A percentile compares a stretch with the other conserved stretches of the same genome.
phyloP scores from a whole-genome alignment of 345 rosid species.

The Hypericum androsaemum region DNA sequence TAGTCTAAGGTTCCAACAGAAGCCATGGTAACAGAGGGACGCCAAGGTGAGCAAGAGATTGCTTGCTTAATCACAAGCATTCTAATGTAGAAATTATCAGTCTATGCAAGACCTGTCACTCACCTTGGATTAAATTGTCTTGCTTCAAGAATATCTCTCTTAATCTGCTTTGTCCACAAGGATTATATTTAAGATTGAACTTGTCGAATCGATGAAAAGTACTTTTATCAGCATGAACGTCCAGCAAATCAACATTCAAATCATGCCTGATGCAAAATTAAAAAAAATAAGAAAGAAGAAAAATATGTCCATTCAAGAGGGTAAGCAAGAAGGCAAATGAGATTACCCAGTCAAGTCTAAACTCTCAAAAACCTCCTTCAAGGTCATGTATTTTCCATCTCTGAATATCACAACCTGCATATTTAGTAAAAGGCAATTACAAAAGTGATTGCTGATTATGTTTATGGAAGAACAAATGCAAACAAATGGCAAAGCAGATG shows the following conservation, averaged over 20 bases:
- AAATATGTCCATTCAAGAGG: neutral
- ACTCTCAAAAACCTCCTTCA: slow-evolving; percentile 96
- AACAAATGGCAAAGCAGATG: neutral
- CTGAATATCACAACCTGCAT: slow-evolving; percentile 94
- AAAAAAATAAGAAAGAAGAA: neutral
- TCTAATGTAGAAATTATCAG: neutral
- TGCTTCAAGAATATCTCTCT: slow-evolving; percentile 99
- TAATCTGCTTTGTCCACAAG: slow-evolving; percentile 99
- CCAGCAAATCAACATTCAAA: slow-evolving; percentile 91
- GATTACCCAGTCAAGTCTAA: slow-evolving; percentile 84
- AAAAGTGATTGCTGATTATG: neutral
- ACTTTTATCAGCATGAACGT: slow-evolving; percentile 99
- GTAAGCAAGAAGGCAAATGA: neutral
- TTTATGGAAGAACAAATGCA: neutral
- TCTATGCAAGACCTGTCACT: slow-evolving; percentile 3
- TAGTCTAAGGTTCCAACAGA: too few species aligned
- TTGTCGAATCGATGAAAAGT: slow-evolving; percentile 99
- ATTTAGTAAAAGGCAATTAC: slow-evolving; percentile 1
- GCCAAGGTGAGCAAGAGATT: too few species aligned
- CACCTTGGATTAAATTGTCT: slow-evolving; percentile 98
- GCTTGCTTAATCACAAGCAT: too few species aligned
- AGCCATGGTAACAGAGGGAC: too few species aligned
- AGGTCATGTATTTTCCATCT: slow-evolving; percentile 92
- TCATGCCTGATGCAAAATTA: slow-evolving; percentile 53
- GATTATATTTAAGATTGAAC: slow-evolving; percentile 97